Percentiles rank a stretch among this genome's conserved stretches.
Conservation (phyloP, 2,329 filamentous ascomycete genomes). For the Huntiella savannae region DNA sequence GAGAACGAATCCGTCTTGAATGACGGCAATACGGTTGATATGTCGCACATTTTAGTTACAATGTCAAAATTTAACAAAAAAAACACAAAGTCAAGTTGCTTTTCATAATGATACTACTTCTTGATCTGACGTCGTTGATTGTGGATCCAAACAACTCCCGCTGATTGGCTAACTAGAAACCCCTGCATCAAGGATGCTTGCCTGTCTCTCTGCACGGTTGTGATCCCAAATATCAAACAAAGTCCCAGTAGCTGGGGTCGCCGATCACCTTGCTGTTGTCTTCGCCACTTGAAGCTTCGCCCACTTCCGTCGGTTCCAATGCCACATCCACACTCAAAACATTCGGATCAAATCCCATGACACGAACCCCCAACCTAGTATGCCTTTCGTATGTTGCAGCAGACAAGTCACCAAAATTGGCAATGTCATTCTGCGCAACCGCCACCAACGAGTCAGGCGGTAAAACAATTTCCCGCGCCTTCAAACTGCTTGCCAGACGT, state of each 20-base stretch:
- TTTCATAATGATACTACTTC: not conserved
- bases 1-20: constrained; percentile 55
- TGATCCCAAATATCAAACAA: not conserved
- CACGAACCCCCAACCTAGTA: too few species aligned
- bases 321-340: not conserved
- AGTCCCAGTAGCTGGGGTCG: too few species aligned
- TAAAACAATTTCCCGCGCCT: too few species aligned
- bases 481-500: too few species aligned
- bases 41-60: constrained; percentile 51
- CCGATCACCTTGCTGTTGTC: not conserved
- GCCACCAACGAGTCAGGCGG: too few species aligned
- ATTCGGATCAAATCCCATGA: constrained; percentile 48
- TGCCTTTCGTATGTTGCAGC: too few species aligned
- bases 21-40: constrained; percentile 61
- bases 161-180: constrained; percentile 4
- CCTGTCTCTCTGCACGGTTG: not conserved
- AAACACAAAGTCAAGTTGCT: not conserved
- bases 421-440: too few species aligned
- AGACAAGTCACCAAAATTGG: too few species aligned
- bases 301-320: not conserved
- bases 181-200: not conserved
- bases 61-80: not conserved
- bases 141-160: constrained; percentile 2
- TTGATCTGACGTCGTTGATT: constrained; percentile 8
- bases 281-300: not conserved